Evolutionary conservation across 441 rosid species (phyloP).

Genomic region (Corymbia citriodora): DNA sequence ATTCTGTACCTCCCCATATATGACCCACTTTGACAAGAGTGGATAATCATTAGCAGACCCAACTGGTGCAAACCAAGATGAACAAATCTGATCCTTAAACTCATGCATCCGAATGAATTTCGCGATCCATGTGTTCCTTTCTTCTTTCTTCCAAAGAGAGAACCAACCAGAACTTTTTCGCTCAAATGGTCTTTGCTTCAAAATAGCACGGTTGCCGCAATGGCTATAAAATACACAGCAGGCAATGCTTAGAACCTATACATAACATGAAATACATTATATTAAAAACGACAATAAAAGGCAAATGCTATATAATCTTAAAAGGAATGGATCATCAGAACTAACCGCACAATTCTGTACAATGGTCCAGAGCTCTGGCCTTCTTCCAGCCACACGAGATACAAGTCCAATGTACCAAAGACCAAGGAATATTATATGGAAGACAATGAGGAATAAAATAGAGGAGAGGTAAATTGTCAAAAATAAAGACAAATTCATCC

Average conservation of each 20-base stretch:
- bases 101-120: slow-evolving; percentile 73
- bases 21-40: slow-evolving; percentile 94
- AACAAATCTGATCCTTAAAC: slow-evolving; percentile 93
- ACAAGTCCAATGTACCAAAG: slow-evolving; percentile 93
- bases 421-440: slow-evolving; percentile 86
- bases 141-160: slow-evolving; percentile 63
- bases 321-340: slow-evolving; percentile 10
- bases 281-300: neutral
- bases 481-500: slow-evolving; percentile 98
- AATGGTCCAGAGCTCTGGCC: slow-evolving; percentile 90
- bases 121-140: slow-evolving; percentile 67
- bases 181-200: slow-evolving; percentile 49
- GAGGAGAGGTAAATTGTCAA: slow-evolving; percentile 85
- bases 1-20: slow-evolving; percentile 84
- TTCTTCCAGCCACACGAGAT: slow-evolving; percentile 94
- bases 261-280: neutral
- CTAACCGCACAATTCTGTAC: slow-evolving; percentile 95
- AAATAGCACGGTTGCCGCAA: slow-evolving; percentile 88
- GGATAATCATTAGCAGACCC: slow-evolving; percentile 99
- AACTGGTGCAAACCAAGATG: slow-evolving; percentile 99
- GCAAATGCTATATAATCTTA: neutral
- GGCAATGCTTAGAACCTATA: slow-evolving; percentile 93
- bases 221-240: slow-evolving; percentile 98
- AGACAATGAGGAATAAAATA: slow-evolving; percentile 84
- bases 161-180: slow-evolving; percentile 64